Evolutionary conservation across 2,329 filamentous ascomycete species (phyloP).

Genomic region (Xylaria sp.): DNA sequence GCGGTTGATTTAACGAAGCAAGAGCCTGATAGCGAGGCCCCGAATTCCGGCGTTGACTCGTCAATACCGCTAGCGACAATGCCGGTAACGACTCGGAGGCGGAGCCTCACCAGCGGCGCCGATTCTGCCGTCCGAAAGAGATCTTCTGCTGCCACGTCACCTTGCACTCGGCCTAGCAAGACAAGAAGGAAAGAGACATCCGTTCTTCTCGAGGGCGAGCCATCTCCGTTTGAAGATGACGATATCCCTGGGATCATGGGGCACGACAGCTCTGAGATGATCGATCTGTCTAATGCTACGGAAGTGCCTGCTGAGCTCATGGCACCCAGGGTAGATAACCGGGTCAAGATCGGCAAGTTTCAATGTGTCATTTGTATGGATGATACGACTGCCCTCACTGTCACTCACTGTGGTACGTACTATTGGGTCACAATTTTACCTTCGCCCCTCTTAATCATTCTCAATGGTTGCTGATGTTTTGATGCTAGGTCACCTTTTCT

Average conservation of each 20-base stretch:
- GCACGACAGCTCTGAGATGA: conserved; percentile 46
- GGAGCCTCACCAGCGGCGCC: conserved; percentile 14
- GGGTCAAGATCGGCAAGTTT: conserved; percentile 64
- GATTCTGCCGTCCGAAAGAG: conserved; percentile 40
- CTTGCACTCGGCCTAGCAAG: conserved; percentile 40
- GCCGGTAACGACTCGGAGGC: conserved; percentile 42
- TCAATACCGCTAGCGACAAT: conserved; percentile 38
- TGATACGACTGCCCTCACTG: conserved; percentile 65
- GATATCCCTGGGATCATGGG: conserved; percentile 24
- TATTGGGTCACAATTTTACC: not conserved
- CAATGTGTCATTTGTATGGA: conserved; percentile 78
- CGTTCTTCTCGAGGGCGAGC: conserved; percentile 41
- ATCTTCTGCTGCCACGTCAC: conserved; percentile 37
- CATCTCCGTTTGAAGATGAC: conserved; percentile 47
- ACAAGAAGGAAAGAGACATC: conserved; percentile 46
- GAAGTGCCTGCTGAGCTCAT: conserved; percentile 58
- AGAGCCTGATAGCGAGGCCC: conserved; percentile 40
- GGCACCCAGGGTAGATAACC: conserved; percentile 60
- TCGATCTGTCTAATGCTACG: conserved; percentile 58
- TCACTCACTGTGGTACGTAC: conserved; percentile 73
- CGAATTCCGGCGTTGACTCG: conserved; percentile 40
- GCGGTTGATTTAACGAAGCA: conserved; percentile 45
- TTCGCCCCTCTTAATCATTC: not conserved
- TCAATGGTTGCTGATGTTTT: conserved; percentile 21
- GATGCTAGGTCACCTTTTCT: conserved; percentile 70